Conservation (phyloP, 129 eudicot species). For the Pulicaria dysenterica region DNA sequence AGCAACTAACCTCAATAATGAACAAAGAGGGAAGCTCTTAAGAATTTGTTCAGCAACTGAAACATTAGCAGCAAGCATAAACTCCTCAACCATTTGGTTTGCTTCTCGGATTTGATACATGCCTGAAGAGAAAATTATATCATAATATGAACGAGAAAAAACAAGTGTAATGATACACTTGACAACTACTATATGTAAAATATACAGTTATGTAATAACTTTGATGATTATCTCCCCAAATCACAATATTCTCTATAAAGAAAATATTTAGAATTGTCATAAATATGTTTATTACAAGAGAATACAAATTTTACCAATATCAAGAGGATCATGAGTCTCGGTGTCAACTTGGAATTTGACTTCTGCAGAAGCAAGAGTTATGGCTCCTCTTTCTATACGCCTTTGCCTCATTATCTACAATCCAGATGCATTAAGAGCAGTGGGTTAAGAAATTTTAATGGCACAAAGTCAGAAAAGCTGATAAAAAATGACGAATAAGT, state of each 20-base stretch:
- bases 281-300: conserved; percentile 2
- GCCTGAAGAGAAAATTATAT: conserved; percentile 45
- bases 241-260: neutral
- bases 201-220: no score
- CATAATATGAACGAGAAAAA: conserved; percentile 2
- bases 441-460: neutral
- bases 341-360: conserved; percentile 98
- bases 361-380: conserved; percentile 98
- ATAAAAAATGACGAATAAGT: neutral
- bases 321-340: conserved; percentile 99
- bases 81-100: conserved; percentile 99
- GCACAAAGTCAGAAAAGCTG: neutral
- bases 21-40: conserved; percentile 71
- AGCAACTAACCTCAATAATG: conserved; percentile 63
- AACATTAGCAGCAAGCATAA: conserved; percentile 98
- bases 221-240: neutral
- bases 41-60: conserved; percentile 89
- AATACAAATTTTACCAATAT: conserved; percentile 56
- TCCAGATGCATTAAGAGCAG: conserved; percentile 14
- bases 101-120: conserved; percentile 99
- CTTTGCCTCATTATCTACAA: conserved; percentile 89
- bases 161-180: no score
- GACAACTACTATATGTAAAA: no score
- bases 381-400: conserved; percentile 98
- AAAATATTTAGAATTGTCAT: neutral